Base-by-base conservation (phyloP, 139 green algal genomes). In the Coelastrella sp. region DNA sequence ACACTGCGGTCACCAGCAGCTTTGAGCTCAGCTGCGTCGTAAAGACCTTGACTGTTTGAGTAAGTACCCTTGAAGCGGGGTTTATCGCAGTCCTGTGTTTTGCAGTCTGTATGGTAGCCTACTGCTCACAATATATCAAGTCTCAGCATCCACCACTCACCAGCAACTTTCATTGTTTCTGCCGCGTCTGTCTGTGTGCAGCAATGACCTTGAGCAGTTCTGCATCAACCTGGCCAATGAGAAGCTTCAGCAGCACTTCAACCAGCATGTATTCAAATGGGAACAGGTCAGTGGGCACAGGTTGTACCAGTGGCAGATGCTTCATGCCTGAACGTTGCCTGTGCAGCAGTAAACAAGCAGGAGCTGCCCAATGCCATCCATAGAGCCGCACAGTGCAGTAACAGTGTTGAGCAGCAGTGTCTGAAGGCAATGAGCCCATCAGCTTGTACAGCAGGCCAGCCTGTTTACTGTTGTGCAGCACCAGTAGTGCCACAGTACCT, bases 181-280 rank as follows among this genome's bases (percentile, higher is more conserved):
- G 68, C 17, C 22, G 68, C 68, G n/a, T n/a, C 22, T 80, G 74
- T 32, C 74, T 58, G 73, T 19, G 16, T 80, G 22, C 32, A 59
- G 23, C 77, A 61, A 65, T 83, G 77, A 61, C 54, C 98, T 98
- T 90, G 97, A 98, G 94, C 97, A 99, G 95, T 99, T 99, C 84
- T 99, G 98, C 96, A 99, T 99, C 95, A 99, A 99, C 92, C 95
- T 99, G 65, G 98, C 98, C 19, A 99, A 99, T 89, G 98, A 99
- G 95, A 99, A 99, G 94, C 96, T 99, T 90, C 98, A 99, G 96
- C 98, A 99, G 95, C 98, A 99, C 93, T 99, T 99, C 96, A 99
- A 99, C 94, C 95, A 98, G 93, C 97, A 99, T 90, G 97, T 99
- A 11, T 99, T 99, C 95, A 99, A 99, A 94, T 97, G 97, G 97